Percentiles rank a stretch among this genome's conserved stretches.
phyloP scores from a whole-genome alignment of 257 asterid species.

The Solanum virginianum region DNA sequence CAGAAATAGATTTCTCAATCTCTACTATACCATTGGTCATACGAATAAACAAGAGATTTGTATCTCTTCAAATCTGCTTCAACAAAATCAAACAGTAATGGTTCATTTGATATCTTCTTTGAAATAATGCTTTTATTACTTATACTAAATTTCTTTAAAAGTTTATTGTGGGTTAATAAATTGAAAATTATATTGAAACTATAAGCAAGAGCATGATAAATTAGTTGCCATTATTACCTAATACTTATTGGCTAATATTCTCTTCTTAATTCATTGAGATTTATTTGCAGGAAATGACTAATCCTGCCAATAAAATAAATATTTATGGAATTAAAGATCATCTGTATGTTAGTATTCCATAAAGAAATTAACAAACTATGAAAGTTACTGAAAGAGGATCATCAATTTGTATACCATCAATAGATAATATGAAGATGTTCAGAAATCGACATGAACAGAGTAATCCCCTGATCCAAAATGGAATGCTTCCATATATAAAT shows the following conservation, averaged over 20 bases:
- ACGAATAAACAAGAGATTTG: not conserved
- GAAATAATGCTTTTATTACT: not conserved
- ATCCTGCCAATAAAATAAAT: no score
- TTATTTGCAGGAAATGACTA: constrained; percentile 32
- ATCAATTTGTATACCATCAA: not conserved
- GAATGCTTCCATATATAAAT: not conserved
- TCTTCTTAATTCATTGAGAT: not conserved
- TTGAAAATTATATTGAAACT: not conserved
- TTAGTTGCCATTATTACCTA: not conserved
- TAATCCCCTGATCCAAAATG: not conserved
- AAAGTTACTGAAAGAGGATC: not conserved
- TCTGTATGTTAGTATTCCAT: constrained; percentile 7
- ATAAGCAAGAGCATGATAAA: not conserved
- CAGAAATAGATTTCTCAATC: not conserved
- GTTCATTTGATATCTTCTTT: not conserved
- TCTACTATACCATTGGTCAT: not conserved
- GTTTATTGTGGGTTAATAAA: not conserved
- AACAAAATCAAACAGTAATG: not conserved
- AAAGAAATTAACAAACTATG: not conserved
- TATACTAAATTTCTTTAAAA: not conserved
- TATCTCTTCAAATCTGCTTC: no score
- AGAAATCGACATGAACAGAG: constrained; percentile 6
- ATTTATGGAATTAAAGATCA: not conserved
- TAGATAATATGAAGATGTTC: not conserved
- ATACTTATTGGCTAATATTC: not conserved